Evolutionary conservation across 768 basidiomycete genomes (phyloP), one percentile per base, ranked within the genome.

Genomic region (Mycena crocata): DNA sequence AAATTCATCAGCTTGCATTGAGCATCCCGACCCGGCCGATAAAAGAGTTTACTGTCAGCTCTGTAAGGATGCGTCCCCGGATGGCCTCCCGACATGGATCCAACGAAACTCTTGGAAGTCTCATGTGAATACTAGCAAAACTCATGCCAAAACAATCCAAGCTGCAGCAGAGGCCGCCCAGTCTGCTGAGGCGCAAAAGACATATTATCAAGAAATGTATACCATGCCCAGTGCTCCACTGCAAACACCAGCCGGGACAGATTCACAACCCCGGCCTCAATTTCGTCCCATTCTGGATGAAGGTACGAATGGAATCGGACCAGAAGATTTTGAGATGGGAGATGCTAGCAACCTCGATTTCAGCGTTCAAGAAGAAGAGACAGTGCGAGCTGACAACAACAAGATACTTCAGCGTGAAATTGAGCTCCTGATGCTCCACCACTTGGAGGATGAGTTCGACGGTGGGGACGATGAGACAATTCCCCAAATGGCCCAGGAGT

Each of bases 381-480:
- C 30, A 2, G 21, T 50, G 4, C 10, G 5, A 17, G 21, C 21
- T 21, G n/a, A 23, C 0, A 60, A 60, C 17, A n/a, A 26, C 19
- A 49, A 60, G 24, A 5, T 17, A 34, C 52, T 56, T 14, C 62
- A 35, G 1, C 50, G 40, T 0, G 40, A 61, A 13, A 45, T 45
- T 1, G 62, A 63, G 32, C 13, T 63, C 0, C 28, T 63, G 62
- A 1, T 23, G 3, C 46, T 51, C 0, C 30, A 30, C 26, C 31
- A 28, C 13, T n/a, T 50, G 0, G 62, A 64, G 30, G 55, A 23
- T 8, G 62, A 64, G 10, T 64, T 64, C n/a, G 62, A 64, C 8
- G 62, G 62, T 21, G 62, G 55, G 2, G 62, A 64, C 14, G 55
- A 64, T 24, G 54, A 64, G 24, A 64, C 62, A 24, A 9, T 64